These are phyloP conservation scores for Knoxia roxburghii DNA, from an alignment of 257 asterid genomes.

Conservation along the genomic window DNA sequence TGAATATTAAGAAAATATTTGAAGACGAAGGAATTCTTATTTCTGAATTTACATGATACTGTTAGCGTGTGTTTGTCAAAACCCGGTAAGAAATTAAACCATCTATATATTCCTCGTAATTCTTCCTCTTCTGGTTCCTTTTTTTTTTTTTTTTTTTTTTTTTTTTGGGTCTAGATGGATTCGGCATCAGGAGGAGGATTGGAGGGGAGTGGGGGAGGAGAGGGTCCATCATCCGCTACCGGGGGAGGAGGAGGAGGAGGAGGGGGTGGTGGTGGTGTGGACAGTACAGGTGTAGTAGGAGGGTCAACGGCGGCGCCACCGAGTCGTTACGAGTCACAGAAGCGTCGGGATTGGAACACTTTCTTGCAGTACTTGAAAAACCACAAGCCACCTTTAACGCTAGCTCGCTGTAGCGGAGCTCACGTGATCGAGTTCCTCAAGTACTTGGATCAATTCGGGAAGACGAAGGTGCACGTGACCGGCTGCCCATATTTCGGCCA, in stretches of 20 bases:
- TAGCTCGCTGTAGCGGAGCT: constrained; percentile 45
- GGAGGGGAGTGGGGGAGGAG: constrained; percentile 21
- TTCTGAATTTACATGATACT: neutral
- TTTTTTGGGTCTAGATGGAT: constrained; percentile 37
- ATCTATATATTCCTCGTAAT: too few relatives aligned
- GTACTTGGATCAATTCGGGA: constrained; percentile 45
- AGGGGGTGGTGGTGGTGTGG: constrained; percentile 10
- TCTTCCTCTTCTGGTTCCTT: neutral
- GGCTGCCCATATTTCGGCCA: constrained; percentile 45
- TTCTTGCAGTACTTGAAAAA: constrained; percentile 38
- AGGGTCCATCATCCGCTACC: constrained; percentile 20
- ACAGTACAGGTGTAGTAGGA: neutral
- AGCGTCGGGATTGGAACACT: constrained; percentile 48
- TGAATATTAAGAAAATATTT: too few relatives aligned
- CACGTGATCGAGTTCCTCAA: constrained; percentile 50
- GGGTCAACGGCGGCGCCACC: constrained; percentile 23
- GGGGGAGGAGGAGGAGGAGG: constrained; percentile 18
- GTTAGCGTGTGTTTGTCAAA: neutral
- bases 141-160: neutral
- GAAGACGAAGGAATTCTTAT: too few relatives aligned
- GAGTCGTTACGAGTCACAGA: constrained; percentile 44
- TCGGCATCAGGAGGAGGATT: constrained; percentile 26
- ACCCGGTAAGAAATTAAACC: neutral
- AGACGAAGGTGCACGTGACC: constrained; percentile 40
- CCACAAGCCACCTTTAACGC: constrained; percentile 43